These are phyloP conservation scores for Lenzites betulinus DNA, from an alignment of 768 basidiomycete species.

Conservation along the genomic window DNA sequence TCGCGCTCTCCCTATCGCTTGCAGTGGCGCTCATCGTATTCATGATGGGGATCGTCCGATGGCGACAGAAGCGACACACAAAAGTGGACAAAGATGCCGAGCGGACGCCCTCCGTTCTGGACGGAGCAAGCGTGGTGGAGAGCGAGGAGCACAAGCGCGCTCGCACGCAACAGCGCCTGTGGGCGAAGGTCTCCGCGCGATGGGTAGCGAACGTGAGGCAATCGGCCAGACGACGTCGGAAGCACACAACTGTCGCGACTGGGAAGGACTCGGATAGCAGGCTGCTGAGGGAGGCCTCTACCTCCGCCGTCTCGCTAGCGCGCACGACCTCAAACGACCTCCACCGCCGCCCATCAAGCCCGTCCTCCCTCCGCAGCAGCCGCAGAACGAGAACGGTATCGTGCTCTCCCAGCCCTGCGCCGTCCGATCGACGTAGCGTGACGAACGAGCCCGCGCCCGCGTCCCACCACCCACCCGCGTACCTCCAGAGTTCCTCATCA, in stretches of 20 bases:
- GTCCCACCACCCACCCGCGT: constrained; percentile 14
- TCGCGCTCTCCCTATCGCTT: constrained; percentile 63
- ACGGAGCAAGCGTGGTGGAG: constrained; percentile 37
- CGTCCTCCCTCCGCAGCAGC: constrained; percentile 40
- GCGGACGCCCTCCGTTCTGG: constrained; percentile 38
- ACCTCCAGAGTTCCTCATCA: constrained; percentile 2
- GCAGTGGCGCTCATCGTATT: constrained; percentile 61
- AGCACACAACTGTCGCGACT: constrained; percentile 10
- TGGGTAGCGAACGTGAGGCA: constrained; percentile 69
- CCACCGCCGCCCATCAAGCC: constrained; percentile 40
- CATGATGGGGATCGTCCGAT: constrained; percentile 63
- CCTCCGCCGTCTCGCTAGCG: constrained; percentile 26
- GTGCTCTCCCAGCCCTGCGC: constrained; percentile 7
- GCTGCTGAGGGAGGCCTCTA: constrained; percentile 11
- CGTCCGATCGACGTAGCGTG: background rate
- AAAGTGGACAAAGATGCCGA: constrained; percentile 52
- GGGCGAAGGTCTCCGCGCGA: constrained; percentile 64
- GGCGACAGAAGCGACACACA: constrained; percentile 49
- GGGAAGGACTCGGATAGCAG: constrained; percentile 16
- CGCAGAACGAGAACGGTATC: background rate
- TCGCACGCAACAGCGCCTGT: constrained; percentile 56
- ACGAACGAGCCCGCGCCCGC: background rate
- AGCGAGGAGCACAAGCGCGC: constrained; percentile 40
- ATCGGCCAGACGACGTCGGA: constrained; percentile 58
- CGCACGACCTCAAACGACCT: background rate